Conservation (phyloP, 257 asterid genomes). For the Primulina eburnea region DNA sequence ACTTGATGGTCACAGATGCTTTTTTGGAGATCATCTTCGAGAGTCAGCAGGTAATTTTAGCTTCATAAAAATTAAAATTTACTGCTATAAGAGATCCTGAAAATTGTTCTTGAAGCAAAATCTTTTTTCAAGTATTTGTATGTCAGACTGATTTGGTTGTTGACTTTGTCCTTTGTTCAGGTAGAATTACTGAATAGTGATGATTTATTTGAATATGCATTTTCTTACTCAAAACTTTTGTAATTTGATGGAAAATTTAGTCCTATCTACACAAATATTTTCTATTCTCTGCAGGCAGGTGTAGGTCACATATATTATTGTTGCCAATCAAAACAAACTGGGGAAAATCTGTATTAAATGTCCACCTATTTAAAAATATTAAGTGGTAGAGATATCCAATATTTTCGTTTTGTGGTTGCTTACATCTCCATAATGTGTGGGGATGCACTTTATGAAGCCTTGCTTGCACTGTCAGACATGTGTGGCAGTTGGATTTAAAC, state of each 20-base stretch:
- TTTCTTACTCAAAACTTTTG: not conserved
- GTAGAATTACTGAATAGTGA: not conserved
- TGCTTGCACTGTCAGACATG: not conserved
- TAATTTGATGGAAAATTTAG: not conserved
- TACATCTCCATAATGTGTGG: no score
- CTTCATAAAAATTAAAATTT: slow-evolving; percentile 19
- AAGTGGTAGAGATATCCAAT: not conserved
- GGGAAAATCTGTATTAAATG: not conserved
- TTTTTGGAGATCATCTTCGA: slow-evolving; percentile 68
- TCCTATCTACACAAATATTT: not conserved
- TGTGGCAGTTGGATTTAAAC: not conserved
- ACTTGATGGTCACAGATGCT: slow-evolving; percentile 63
- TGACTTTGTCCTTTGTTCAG: not conserved
- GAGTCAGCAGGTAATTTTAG: slow-evolving; percentile 62
- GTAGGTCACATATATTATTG: not conserved
- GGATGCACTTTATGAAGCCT: no score
- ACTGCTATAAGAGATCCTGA: not conserved
- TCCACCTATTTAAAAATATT: no score
- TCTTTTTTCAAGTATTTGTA: slow-evolving; percentile 11
- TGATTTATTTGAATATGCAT: not conserved
- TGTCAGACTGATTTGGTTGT: slow-evolving; percentile 5
- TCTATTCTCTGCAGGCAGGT: not conserved
- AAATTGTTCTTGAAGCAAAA: not conserved
- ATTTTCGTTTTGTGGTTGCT: not conserved
- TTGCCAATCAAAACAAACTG: slow-evolving; percentile 1